These are phyloP conservation scores for Luvunga scandens DNA, from an alignment of 345 rosid genomes.

Conservation along the genomic window DNA sequence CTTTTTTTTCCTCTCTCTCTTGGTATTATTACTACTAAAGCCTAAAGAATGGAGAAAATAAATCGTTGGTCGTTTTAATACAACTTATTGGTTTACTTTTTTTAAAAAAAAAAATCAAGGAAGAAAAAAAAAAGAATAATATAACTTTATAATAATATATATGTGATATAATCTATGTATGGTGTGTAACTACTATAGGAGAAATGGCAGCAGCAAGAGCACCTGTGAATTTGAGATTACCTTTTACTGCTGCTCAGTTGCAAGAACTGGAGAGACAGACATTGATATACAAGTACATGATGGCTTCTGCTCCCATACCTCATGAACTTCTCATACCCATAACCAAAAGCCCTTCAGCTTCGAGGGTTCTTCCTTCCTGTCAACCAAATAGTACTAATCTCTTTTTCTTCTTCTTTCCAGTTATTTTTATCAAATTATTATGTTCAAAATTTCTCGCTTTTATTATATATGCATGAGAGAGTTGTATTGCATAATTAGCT, in stretches of 20 bases:
- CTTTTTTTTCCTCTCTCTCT: too few relatives aligned
- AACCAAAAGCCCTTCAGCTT: slow-evolving; percentile 27
- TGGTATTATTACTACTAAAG: too few relatives aligned
- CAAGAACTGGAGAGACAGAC: slow-evolving; percentile 63
- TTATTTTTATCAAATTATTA: background rate
- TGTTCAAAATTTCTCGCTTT: background rate
- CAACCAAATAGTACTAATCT: slow-evolving; percentile 23
- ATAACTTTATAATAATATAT: background rate
- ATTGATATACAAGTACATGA: slow-evolving; percentile 48
- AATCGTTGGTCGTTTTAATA: background rate
- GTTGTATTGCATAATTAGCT: background rate
- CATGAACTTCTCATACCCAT: slow-evolving; percentile 50
- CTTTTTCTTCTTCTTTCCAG: background rate
- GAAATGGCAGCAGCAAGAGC: slow-evolving; percentile 46
- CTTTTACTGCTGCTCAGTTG: slow-evolving; percentile 59
- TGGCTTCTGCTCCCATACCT: slow-evolving; percentile 55
- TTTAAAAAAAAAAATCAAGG: too few relatives aligned
- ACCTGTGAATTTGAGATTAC: slow-evolving; percentile 23
- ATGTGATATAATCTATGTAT: background rate
- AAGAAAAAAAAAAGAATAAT: too few relatives aligned
- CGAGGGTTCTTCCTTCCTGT: slow-evolving; percentile 18
- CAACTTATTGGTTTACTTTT: too few relatives aligned
- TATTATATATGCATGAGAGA: too few relatives aligned
- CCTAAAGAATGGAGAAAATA: background rate
- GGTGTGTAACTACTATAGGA: slow-evolving; percentile 24